Percentiles rank a stretch among this genome's conserved stretches.
Evolutionary conservation across 352 stramenopile genomes (phyloP).

Genomic region (Phytophthora citrophthora): DNA sequence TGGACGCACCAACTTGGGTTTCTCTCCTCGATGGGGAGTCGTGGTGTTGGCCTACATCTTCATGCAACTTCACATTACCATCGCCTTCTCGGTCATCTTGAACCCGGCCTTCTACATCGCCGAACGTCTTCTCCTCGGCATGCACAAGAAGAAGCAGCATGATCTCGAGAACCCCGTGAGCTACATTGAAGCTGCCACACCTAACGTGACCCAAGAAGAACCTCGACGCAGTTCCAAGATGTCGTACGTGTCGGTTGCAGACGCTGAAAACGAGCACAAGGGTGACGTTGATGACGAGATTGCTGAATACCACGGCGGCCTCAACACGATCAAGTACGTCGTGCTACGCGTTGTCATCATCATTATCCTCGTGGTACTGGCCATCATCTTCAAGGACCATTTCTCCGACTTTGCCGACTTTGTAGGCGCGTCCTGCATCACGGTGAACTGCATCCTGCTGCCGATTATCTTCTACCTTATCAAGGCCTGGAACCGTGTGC

Average conservation of each 20-base stretch:
- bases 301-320: conserved; percentile 24
- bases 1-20: conserved; percentile 42
- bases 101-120: conserved; percentile 31
- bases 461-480: conserved; percentile 32
- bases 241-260: conserved; percentile 29
- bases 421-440: conserved; percentile 26
- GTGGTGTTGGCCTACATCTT: conserved; percentile 48
- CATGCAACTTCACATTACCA: conserved; percentile 52
- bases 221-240: conserved; percentile 23
- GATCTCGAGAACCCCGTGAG: conserved; percentile 20
- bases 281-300: conserved; percentile 25
- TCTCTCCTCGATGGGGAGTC: conserved; percentile 37
- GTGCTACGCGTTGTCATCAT: conserved; percentile 25
- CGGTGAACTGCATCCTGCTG: conserved; percentile 30
- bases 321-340: conserved; percentile 30
- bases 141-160: conserved; percentile 19
- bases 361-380: conserved; percentile 19
- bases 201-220: conserved; percentile 17
- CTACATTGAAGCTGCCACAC: conserved; percentile 22
- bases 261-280: conserved; percentile 27
- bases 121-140: conserved; percentile 17
- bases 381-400: conserved; percentile 32
- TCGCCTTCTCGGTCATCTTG: conserved; percentile 26
- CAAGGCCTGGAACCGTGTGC: conserved; percentile 22
- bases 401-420: conserved; percentile 31